Evolutionary conservation across 1,284 basidiomycete genomes (phyloP), one percentile per base, ranked within the genome.

Genomic region (Microbotryomycetes sp.): DNA sequence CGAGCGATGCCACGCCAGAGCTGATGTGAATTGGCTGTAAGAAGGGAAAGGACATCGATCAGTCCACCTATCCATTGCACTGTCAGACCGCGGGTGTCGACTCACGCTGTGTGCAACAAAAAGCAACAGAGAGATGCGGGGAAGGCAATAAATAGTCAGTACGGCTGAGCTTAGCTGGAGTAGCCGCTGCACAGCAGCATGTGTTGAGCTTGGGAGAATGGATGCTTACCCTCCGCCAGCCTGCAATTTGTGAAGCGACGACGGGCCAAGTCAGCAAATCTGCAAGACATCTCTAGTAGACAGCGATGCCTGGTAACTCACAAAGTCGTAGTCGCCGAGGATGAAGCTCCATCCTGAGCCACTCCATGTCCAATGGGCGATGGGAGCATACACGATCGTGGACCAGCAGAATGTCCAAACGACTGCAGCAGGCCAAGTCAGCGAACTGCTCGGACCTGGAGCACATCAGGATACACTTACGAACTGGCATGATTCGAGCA

Each of bases 281-380:
- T n/a, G n/a, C n/a, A n/a, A n/a, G n/a, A n/a, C n/a, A n/a, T n/a
- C n/a, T n/a, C n/a, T n/a, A n/a, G n/a, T n/a, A n/a, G n/a, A n/a
- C n/a, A n/a, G n/a, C n/a, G n/a, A n/a, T n/a, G n/a, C n/a, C 19
- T 5, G 28, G 28, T 9, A 5, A 25, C 50, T 23, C 46, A 58
- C 51, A 42, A 42, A 42, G 77, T 96, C 92, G 49, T 92, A 81
- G 7, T 92, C 89, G 26, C 92, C 91, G 86, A 88, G 92, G 70
- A 86, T 87, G 76, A 84, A 85, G 0, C 84, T 92, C 92, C 92
- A 97, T 9, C 92, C 92, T 60, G 85, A 84, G 49, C 83, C 65
- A 76, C 90, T 92, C 92, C 93, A 97, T 0, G 92, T 92, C 92
- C 92, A 94, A 78, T 86, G 88, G 0, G 90, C 86, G 49, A 91